A percentile compares a stretch with the other conserved stretches of the same genome.
phyloP scores from a whole-genome alignment of 768 basidiomycete species.

The Russula virescens region DNA sequence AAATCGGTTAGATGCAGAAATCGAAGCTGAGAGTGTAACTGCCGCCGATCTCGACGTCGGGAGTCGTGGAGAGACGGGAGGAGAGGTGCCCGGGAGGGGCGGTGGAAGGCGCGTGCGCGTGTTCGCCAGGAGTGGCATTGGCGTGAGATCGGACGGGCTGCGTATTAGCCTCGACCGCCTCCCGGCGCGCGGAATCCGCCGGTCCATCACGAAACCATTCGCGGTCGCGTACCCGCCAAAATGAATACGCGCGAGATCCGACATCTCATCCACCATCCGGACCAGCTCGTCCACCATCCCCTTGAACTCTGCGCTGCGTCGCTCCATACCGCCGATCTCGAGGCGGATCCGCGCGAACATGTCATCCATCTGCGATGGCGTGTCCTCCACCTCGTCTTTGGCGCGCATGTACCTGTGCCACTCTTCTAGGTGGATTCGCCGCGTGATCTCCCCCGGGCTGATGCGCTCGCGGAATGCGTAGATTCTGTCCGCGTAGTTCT shows the following conservation, averaged over 20 bases:
- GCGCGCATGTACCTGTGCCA: slow-evolving; percentile 11
- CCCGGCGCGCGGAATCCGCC: too few relatives aligned
- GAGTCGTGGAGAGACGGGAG: background rate
- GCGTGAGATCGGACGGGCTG: slow-evolving; percentile 7
- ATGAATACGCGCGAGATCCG: background rate
- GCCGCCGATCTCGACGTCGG: background rate
- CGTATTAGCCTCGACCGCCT: background rate
- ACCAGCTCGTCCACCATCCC: slow-evolving; percentile 16
- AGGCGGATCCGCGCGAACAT: slow-evolving; percentile 19
- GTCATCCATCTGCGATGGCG: slow-evolving; percentile 14
- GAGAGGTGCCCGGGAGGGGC: background rate
- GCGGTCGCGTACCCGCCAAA: too few relatives aligned
- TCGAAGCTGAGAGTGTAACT: background rate
- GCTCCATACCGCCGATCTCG: slow-evolving; percentile 14
- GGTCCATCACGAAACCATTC: too few relatives aligned
- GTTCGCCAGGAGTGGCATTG: background rate
- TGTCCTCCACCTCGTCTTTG: background rate
- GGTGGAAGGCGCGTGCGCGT: slow-evolving; percentile 13
- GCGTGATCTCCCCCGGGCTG: slow-evolving; percentile 21
- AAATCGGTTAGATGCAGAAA: too few relatives aligned
- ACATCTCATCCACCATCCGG: slow-evolving; percentile 9
- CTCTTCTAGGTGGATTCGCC: slow-evolving; percentile 16
- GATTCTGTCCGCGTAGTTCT: slow-evolving; percentile 1
- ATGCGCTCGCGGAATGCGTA: slow-evolving; percentile 21
- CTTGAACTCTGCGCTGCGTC: slow-evolving; percentile 20